Evolutionary conservation across 164 flowering plant genomes (phyloP), one percentile per base, ranked within the genome.

Genomic region (grape (Vitis vinifera)): DNA sequence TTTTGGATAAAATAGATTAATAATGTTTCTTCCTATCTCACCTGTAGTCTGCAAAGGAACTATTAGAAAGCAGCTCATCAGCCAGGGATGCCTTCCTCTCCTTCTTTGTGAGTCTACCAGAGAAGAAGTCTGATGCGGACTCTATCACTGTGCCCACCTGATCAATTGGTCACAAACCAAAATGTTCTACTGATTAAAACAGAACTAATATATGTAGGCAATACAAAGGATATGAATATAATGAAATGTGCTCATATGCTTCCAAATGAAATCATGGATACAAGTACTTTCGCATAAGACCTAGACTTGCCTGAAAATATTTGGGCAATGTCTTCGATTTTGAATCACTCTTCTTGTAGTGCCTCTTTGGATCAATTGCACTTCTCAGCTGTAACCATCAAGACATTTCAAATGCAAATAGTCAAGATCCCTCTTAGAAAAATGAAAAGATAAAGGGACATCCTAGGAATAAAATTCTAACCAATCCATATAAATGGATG

Each of bases 91-190:
- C 72, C 72, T 90, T 92, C 77, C 96, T 90, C 81, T 91, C 96
- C 85, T 86, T 94, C 86, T 87, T 92, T 47, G 91, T 91, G 62
- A 94, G 83, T 76, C 98, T 87, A 64, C 86, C 85, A 1, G 87
- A 74, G 84, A 68, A 88, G 79, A 81, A 94, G 19, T 91, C 98
- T 59, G 87, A 65, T 16, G 89, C 76, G 1, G 97, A 77, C 75
- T 91, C 94, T 59, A 94, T 59, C 44, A 91, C 92, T 0, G 92
- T 90, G 3, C 98, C 98, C 67, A 94, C 91, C 98, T 93, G 78
- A 68, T 62, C 44, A 55, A 69, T 16, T 51, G 13, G 62, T n/a
- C 51, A 19, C 58, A 53, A 16, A 58, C 1, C 14, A 64, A 48
- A 56, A 15, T 1, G 8, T 5, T 31, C 51, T 19, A 13, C 10